Base-by-base conservation (phyloP, 352 stramenopile genomes). In the Globisporangium mamillatum region DNA sequence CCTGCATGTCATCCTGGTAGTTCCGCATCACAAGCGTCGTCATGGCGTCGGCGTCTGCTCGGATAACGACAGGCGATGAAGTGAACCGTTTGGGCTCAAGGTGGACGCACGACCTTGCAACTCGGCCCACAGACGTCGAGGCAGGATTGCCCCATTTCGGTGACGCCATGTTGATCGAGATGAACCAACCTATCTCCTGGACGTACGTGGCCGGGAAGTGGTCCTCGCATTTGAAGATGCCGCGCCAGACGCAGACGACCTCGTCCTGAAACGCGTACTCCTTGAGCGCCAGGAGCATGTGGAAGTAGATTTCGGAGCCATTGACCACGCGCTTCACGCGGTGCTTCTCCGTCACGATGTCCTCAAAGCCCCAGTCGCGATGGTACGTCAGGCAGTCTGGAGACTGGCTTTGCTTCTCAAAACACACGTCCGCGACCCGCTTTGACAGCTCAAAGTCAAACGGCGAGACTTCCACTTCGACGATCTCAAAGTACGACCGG, bases 1-100 rank as follows among this genome's bases (percentile, higher is more conserved):
- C 70, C 25, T 83, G 75, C 25, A 85, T 73, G 64, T 86, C 79
- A 24, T 86, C 78, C 58, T 89, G 76, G 60, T 86, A 86, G 1
- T 71, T 68, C 62, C 86, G 74, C 29, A 84, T 79, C n/a, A 89
- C 79, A 5, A 83, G 71, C 14, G 82, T 84, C 27, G 78, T 85
- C 6, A 90, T 75, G 44, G 83, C 46, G 10, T 80, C 81, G 12
- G 78, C 76, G 29, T 82, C 75, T 25, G 70, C 60, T 44, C 5
- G 3, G 20, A 64, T 53, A 12, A 32, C 25, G 20, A 12, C n/a
- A 24, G 12, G 8, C 1, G 60, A 5, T 24, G 38, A 7, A 22
- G 16, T 25, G 12, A 65, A 64, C 3, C 25, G 25, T 22, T 69
- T 55, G 10, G 64, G 64, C 25, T 60, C 55, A 4, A 69, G 20